These are phyloP conservation scores for Pseudogymnoascus sp. DNA, from an alignment of 2,329 filamentous ascomycete genomes.

Conservation along the genomic window DNA sequence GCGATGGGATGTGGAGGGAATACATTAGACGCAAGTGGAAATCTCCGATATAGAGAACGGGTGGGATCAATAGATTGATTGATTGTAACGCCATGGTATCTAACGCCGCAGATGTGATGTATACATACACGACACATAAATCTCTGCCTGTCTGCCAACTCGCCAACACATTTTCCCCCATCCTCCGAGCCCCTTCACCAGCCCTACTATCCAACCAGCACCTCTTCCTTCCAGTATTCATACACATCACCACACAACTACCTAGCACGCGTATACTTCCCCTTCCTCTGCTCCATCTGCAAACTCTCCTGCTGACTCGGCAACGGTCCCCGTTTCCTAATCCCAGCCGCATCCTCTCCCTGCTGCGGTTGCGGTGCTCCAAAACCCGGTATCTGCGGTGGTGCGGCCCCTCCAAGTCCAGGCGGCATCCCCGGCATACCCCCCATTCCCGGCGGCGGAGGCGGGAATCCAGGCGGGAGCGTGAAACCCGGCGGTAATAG, in stretches of 20 bases:
- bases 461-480: slow-evolving; percentile 29
- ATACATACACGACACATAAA: neutral
- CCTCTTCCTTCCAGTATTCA: neutral
- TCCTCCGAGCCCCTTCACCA: neutral
- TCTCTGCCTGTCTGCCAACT: neutral
- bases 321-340: slow-evolving; percentile 58
- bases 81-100: slow-evolving; percentile 4
- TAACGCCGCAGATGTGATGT: neutral
- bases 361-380: slow-evolving; percentile 35
- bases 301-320: slow-evolving; percentile 80
- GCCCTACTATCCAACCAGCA: neutral
- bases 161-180: neutral
- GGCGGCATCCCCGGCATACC: slow-evolving; percentile 19
- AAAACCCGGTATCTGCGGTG: slow-evolving; percentile 27
- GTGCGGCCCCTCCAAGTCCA: neutral
- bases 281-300: slow-evolving; percentile 63
- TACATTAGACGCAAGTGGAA: neutral
- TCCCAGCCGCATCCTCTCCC: slow-evolving; percentile 29
- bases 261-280: slow-evolving; percentile 47
- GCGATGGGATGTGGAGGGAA: neutral
- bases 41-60: neutral
- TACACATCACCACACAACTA: slow-evolving; percentile 12
- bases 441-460: slow-evolving; percentile 35
- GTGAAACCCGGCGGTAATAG: slow-evolving; percentile 37
- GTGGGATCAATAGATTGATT: neutral